Evolutionary conservation across 306 rosid genomes (phyloP), one percentile per base, ranked within the genome.

Genomic region (Carpinus viminea): DNA sequence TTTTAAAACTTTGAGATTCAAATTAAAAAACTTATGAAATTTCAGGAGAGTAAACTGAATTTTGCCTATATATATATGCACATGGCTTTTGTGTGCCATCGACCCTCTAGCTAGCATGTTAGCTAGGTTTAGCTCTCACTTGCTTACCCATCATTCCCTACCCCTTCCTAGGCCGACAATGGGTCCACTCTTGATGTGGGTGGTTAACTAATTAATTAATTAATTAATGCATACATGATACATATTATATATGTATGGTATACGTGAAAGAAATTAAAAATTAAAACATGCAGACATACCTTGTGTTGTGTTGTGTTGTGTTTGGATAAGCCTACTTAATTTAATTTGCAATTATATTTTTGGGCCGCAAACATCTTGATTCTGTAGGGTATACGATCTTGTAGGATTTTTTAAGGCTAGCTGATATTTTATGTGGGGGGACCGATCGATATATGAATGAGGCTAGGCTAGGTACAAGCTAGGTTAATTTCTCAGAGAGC

Each of bases 101-200:
- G 75, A 31, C 2, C 34, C 34, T 31, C 34, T 31, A 31, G 65
- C 72, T 60, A 79, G 65, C 57, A 75, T 64, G 75, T 71, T 48
- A 48, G 45, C 26, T 24, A 24, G 26, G 6, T 13, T 75, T 86
- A 83, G 86, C 84, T 65, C 79, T 81, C 77, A n/a, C 71, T 72
- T 68, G 73, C 74, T 59, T 54, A 79, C 80, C 92, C 90, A 85
- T 90, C 80, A 86, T 86, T 82, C 74, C 72, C 73, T 81, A 81
- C 80, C 70, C 81, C 88, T 76, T 62, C 31, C 57, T 6, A 18
- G 84, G 78, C 81, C 74, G 87, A 84, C 91, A 86, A 8, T 61
- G 84, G 87, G 87, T 60, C 90, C 89, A 74, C 76, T 47, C 41
- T 74, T 51, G 71, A 47, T 65, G 68, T 41, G 72, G 74, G 38